Evolutionary conservation across 208 protist genomes (phyloP).

Genomic region (Leishmania martiniquensis): DNA sequence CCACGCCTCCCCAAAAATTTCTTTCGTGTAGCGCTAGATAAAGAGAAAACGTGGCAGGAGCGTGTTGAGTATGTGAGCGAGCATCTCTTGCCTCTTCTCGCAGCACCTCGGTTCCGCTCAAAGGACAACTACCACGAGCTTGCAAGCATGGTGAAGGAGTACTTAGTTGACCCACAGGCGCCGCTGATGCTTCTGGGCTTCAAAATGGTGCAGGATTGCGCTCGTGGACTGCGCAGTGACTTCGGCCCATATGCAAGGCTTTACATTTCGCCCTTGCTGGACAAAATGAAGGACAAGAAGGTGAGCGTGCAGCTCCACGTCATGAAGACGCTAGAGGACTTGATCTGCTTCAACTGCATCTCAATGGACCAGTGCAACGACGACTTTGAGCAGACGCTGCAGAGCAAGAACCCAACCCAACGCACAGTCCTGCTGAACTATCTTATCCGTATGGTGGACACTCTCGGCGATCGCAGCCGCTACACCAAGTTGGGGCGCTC

Average conservation of each 20-base stretch:
- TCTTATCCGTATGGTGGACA: conserved; percentile 61
- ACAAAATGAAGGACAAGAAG: conserved; percentile 93
- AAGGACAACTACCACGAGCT: conserved; percentile 92
- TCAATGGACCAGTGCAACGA: conserved; percentile 86
- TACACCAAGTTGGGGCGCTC: conserved; percentile 50
- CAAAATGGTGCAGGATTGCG: conserved; percentile 86
- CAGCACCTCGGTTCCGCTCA: conserved; percentile 56
- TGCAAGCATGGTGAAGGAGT: conserved; percentile 62
- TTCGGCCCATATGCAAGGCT: conserved; percentile 58
- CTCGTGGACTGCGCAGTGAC: conserved; percentile 53
- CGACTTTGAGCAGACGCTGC: conserved; percentile 70
- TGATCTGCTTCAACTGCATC: conserved; percentile 80
- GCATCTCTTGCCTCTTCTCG: conserved; percentile 62
- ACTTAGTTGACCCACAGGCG: conserved; percentile 81
- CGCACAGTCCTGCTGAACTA: conserved; percentile 68
- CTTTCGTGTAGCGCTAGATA: conserved; percentile 70
- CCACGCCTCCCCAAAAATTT: conserved; percentile 77
- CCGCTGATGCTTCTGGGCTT: conserved; percentile 86
- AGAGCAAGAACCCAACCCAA: conserved; percentile 86
- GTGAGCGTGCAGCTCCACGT: conserved; percentile 82
- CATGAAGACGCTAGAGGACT: conserved; percentile 70
- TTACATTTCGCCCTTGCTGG: conserved; percentile 70
- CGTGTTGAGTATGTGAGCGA: conserved; percentile 72
- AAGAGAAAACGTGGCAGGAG: conserved; percentile 77
- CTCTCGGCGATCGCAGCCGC: conserved; percentile 40